A percentile compares a stretch with the other conserved stretches of the same genome.
Conservation (phyloP, 2,329 filamentous ascomycete species). For the Alternaria consortialis region DNA sequence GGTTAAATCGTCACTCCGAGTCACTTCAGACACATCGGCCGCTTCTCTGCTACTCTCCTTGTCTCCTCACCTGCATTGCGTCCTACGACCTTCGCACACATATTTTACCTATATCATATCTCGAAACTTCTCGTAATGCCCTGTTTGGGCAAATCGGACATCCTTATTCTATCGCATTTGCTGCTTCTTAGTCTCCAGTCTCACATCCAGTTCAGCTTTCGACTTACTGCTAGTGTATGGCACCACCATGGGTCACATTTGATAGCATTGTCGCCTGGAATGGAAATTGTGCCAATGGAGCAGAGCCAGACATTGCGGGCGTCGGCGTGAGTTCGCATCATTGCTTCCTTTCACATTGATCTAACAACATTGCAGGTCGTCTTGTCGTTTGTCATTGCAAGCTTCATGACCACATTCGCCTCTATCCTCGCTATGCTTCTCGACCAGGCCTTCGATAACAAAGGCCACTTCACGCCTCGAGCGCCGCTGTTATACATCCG, state of each 20-base stretch:
- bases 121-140: not conserved
- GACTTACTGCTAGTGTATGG: constrained; percentile 22
- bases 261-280: constrained; percentile 31
- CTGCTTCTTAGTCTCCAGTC: not conserved
- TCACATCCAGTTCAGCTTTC: not conserved
- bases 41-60: not conserved
- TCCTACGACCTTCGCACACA: not conserved
- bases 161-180: not conserved
- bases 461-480: constrained; percentile 32
- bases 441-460: constrained; percentile 40
- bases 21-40: not conserved
- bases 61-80: not conserved
- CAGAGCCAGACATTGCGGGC: constrained; percentile 44
- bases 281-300: constrained; percentile 34
- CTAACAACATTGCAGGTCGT: constrained; percentile 34
- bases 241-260: constrained; percentile 42
- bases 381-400: constrained; percentile 41
- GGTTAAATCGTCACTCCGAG: not conserved
- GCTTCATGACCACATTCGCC: constrained; percentile 40
- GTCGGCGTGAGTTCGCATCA: constrained; percentile 28
- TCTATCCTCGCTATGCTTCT: constrained; percentile 47
- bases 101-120: not conserved
- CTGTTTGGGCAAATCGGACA: not conserved
- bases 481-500: constrained; percentile 35
- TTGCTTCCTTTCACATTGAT: not conserved